Base-by-base conservation (phyloP, 805 yeast genomes). In the Candida morakotiae region DNA sequence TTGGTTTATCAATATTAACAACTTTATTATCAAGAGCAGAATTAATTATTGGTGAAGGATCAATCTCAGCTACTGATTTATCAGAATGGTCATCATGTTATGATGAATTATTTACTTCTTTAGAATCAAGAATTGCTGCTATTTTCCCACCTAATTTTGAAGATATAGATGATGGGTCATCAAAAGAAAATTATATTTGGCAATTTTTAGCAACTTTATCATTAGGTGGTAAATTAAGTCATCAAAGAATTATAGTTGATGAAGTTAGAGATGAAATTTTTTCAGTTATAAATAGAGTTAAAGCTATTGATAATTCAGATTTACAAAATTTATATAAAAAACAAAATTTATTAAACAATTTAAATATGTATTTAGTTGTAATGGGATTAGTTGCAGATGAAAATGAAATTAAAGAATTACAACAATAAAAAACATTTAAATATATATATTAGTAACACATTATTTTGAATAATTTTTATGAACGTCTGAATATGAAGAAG, bases 361-460 rank as follows among this genome's bases (percentile, higher is more conserved):
- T 91, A 74, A 91, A 91, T 60, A 67, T 91, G 74, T 89, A 88
- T 67, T 75, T 91, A 63, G 93, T 91, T 50, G 97, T 89, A 32
- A 88, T 91, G 94, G 98, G 98, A 6, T 74, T 91, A 46, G 87
- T 85, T 42, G 96, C 97, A 5, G 85, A 86, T 47, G 93, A 87
- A 51, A 82, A 80, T 39, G 96, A 87, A 58, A 89, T 89, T 54
- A 77, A 82, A 28, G 96, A 88, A 64, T 69, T 89, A 9, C 52
- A 50, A 42, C 31, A 30, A 21, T 35, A 21, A 28, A 11, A n/a
- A 19, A 11, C 13, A 17, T 14, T 7, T 33, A 33, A 10, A 23
- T 26, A n/a, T n/a, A n/a, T n/a, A n/a, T n/a, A n/a, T n/a, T n/a
- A n/a, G n/a, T n/a, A 19, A 17, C 7, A 20, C 23, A 21, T 21